Evolutionary conservation across 2,329 filamentous ascomycete genomes (phyloP).

Genomic region (Alternaria burnsii): DNA sequence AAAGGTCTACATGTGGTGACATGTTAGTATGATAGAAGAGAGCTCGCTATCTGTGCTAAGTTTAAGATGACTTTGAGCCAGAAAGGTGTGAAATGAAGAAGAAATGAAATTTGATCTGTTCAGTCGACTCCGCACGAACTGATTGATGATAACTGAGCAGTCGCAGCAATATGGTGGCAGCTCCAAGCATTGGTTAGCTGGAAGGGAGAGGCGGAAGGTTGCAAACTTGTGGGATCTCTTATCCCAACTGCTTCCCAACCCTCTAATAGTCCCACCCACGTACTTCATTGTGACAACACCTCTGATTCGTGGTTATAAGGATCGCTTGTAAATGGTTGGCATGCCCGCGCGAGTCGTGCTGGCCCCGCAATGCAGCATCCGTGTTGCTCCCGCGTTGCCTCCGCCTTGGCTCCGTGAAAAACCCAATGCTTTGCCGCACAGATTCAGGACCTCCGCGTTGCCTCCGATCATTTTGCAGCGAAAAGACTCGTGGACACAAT

Average conservation of each 20-base stretch:
- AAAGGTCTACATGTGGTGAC: slow-evolving; percentile 35
- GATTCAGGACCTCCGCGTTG: background rate
- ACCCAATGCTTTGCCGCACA: background rate
- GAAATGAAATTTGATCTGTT: background rate
- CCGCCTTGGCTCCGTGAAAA: slow-evolving; percentile 20
- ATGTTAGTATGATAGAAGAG: slow-evolving; percentile 30
- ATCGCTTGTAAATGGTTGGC: background rate
- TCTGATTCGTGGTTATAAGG: background rate
- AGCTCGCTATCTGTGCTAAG: background rate
- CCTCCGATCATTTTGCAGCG: background rate
- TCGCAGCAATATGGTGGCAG: background rate
- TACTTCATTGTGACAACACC: background rate
- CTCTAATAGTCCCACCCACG: background rate
- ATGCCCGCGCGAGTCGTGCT: background rate
- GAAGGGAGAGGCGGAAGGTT: background rate
- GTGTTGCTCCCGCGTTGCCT: slow-evolving; percentile 28
- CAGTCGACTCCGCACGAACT: background rate
- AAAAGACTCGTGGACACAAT: background rate
- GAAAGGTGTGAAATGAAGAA: no score
- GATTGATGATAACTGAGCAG: background rate
- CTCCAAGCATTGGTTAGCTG: background rate
- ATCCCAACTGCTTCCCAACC: background rate
- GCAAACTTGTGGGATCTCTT: background rate
- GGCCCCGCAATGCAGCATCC: slow-evolving; percentile 9
- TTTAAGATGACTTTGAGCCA: background rate